phyloP scores from a whole-genome alignment of 495 filamentous ascomycete genomes.

The Hypoxylon fragiforme region DNA sequence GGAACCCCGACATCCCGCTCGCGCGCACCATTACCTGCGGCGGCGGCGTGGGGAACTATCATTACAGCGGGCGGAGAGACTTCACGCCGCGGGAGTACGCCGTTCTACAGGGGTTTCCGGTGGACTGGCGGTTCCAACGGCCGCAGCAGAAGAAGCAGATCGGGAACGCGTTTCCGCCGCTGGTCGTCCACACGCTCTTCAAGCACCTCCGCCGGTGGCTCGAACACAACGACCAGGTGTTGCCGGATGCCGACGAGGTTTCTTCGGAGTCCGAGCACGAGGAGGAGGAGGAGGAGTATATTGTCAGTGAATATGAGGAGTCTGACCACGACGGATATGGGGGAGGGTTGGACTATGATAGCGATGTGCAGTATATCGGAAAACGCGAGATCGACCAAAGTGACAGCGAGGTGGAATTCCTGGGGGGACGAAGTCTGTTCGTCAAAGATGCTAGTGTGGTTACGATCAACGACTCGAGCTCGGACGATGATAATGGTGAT shows the following conservation, averaged over 20 bases:
- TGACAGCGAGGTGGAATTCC: constrained; percentile 10
- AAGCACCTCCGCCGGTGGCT: constrained; percentile 60
- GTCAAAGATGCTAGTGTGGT: constrained; percentile 11
- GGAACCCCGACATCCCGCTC: constrained; percentile 46
- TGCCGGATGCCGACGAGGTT: constrained; percentile 16
- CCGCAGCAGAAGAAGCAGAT: constrained; percentile 66
- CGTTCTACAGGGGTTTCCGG: constrained; percentile 73
- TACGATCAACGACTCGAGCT: constrained; percentile 17
- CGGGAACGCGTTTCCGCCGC: constrained; percentile 83
- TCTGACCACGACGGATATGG: background rate
- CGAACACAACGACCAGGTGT: constrained; percentile 56
- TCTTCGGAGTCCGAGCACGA: constrained; percentile 5
- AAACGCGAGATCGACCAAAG: constrained; percentile 4
- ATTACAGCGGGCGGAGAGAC: constrained; percentile 67
- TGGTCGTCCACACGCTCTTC: constrained; percentile 62
- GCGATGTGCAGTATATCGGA: constrained; percentile 26
- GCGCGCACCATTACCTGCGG: constrained; percentile 70
- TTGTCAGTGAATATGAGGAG: background rate
- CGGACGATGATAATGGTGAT: background rate
- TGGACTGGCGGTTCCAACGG: constrained; percentile 61
- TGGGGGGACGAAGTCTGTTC: constrained; percentile 12
- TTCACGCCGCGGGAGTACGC: constrained; percentile 78
- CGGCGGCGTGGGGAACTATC: constrained; percentile 66
- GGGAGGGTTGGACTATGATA: background rate
- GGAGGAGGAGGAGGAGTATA: constrained; percentile 15